Percentiles rank a stretch among this genome's conserved stretches.
phyloP scores from a whole-genome alignment of 2,329 filamentous ascomycete species.

The Laburnicola sp. region DNA sequence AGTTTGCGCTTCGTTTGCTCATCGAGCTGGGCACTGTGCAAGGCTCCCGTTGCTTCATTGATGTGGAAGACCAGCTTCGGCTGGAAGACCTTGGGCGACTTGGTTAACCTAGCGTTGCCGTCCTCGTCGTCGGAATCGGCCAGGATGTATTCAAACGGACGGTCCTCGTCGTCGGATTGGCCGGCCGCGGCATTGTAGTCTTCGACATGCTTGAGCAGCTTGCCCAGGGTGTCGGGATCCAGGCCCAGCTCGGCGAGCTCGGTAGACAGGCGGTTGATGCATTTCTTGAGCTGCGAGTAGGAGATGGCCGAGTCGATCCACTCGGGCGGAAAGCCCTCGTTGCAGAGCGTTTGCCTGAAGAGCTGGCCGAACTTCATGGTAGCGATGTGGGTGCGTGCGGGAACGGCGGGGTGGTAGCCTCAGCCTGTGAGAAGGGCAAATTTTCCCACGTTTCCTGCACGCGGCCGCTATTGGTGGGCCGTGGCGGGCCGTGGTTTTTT shows the following conservation, averaged over 20 bases:
- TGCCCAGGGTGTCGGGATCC: conserved; percentile 68
- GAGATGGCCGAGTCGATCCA: conserved; percentile 76
- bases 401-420: conserved; percentile 25
- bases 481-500: too few relatives aligned
- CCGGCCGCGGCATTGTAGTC: conserved; percentile 37
- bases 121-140: conserved; percentile 17
- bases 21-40: conserved; percentile 69
- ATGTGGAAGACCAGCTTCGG: conserved; percentile 73
- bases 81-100: conserved; percentile 51
- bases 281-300: conserved; percentile 85
- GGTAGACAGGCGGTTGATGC: conserved; percentile 75
- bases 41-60: conserved; percentile 66
- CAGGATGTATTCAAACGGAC: conserved; percentile 45
- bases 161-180: conserved; percentile 30
- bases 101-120: conserved; percentile 5
- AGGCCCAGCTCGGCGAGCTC: conserved; percentile 74
- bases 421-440: conserved; percentile 27
- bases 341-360: conserved; percentile 70
- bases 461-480: conserved; percentile 18
- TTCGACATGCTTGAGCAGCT: conserved; percentile 58
- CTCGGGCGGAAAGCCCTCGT: conserved; percentile 73
- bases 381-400: background rate
- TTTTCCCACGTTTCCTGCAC: conserved; percentile 32
- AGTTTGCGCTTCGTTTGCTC: conserved; percentile 67
- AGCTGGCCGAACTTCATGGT: conserved; percentile 85